phyloP scores from a whole-genome alignment of 2,329 filamentous ascomycete genomes.

The Penicillium nordicum region DNA sequence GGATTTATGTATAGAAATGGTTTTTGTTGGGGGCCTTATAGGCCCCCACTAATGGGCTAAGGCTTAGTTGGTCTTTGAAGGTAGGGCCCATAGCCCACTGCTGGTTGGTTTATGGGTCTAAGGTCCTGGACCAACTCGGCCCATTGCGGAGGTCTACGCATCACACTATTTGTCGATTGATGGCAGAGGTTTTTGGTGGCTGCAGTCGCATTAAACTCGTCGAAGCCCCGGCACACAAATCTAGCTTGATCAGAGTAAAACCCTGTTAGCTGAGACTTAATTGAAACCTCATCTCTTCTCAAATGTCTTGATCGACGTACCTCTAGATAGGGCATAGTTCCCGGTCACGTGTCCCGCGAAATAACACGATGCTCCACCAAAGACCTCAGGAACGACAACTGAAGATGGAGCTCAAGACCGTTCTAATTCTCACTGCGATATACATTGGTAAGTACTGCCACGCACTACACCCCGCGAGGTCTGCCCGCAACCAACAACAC shows the following conservation, averaged over 20 bases:
- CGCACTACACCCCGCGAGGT: not conserved
- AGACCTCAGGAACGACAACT: conserved; percentile 4
- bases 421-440: conserved; percentile 17
- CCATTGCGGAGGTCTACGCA: too few species aligned
- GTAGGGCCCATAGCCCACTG: too few species aligned
- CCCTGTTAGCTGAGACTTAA: not conserved
- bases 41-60: too few species aligned
- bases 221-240: not conserved
- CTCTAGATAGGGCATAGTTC: conserved; percentile 6
- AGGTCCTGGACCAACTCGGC: too few species aligned
- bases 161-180: not conserved
- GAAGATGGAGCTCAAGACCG: conserved; percentile 23
- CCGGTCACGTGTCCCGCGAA: conserved; percentile 4
- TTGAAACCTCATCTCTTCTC: not conserved
- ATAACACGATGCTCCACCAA: conserved; percentile 9
- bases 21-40: too few species aligned
- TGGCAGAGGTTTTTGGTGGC: not conserved
- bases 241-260: not conserved
- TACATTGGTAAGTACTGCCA: conserved; percentile 18
- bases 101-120: too few species aligned
- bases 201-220: not conserved
- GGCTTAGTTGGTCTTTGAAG: too few species aligned
- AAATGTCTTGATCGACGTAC: not conserved
- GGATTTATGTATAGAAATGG: too few species aligned
- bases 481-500: not conserved